Evolutionary conservation across 805 yeast genomes (phyloP), one percentile per base, ranked within the genome.

Genomic region (Wickerhamiella australiensis): DNA sequence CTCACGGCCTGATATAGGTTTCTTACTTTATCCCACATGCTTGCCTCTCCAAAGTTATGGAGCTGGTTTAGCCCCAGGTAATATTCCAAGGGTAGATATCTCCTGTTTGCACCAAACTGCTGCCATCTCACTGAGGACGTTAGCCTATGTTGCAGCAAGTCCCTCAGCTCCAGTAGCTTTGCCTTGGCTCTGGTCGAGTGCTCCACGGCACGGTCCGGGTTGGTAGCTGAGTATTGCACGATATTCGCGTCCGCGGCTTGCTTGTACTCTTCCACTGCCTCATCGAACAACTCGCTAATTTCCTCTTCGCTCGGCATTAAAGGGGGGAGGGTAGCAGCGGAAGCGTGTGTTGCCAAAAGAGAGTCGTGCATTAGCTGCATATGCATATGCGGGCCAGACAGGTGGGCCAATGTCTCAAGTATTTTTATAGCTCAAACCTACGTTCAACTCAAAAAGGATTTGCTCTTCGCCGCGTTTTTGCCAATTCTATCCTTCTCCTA

Each of bases 371-470:
- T 21, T 9, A 11, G 11, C 27, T 38, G 42, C 42, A 22, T 38
- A 20, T 38, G 42, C 42, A 38, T 18, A 21, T 38, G 42, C 42
- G 21, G 8, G 21, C 17, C n/a, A 22, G 17, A 20, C 26, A 22
- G 42, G 42, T 38, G 42, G 42, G 25, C 17, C 42, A 38, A 13
- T 38, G 42, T 38, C 26, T 38, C 27, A 36, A 20, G 22, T 36
- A 12, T 29, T 29, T 29, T 29, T 29, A 29, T 29, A 29, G 33
- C 33, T 29, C 33, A 29, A n/a, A 11, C 33, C 33, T 29, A 29
- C 33, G n/a, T 29, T 29, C 13, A 6, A 25, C 27, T n/a, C n/a
- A n/a, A n/a, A n/a, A n/a, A n/a, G n/a, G n/a, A n/a, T n/a, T n/a
- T n/a, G n/a, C n/a, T n/a, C n/a, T n/a, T n/a, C n/a, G n/a, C n/a